A percentile compares a stretch with the other conserved stretches of the same genome.
These are phyloP conservation scores for Coemansia brasiliensis DNA, from an alignment of 192 early-diverging fungal species.

Conservation along the genomic window DNA sequence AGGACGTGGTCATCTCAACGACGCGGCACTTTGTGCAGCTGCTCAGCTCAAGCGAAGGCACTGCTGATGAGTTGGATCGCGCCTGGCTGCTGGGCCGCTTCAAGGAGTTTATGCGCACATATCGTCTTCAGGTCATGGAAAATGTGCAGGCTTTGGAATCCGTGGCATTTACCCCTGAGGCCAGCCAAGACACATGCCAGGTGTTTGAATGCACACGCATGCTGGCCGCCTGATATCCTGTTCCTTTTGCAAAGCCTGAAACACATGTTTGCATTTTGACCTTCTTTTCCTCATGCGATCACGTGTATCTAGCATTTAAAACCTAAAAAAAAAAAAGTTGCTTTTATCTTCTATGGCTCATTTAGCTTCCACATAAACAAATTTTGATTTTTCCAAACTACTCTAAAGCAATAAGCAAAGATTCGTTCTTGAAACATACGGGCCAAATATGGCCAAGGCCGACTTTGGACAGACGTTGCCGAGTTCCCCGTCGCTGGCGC, in stretches of 20 bases:
- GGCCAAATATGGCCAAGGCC: not conserved
- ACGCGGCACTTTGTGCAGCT: conserved; percentile 66
- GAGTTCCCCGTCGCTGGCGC: not conserved
- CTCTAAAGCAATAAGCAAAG: too few species aligned
- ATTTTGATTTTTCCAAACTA: too few species aligned
- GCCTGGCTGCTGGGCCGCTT: conserved; percentile 67
- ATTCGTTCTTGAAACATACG: not conserved
- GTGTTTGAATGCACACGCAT: conserved; percentile 27
- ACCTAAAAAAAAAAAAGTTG: not conserved
- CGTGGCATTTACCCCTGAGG: conserved; percentile 51
- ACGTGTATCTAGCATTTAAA: not conserved
- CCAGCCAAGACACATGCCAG: conserved; percentile 36
- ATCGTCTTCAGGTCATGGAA: conserved; percentile 53
- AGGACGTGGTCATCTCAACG: conserved; percentile 73
- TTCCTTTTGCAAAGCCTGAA: not conserved
- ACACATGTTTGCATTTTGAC: too few species aligned
- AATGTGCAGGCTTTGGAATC: conserved; percentile 50
- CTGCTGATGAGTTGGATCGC: conserved; percentile 62
- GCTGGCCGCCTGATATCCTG: conserved; percentile 4
- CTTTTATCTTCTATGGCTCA: not conserved
- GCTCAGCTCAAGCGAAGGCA: conserved; percentile 50
- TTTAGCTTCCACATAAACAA: too few species aligned
- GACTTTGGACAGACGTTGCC: not conserved
- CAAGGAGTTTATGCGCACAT: conserved; percentile 61
- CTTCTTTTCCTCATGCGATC: not conserved